Percentiles rank a stretch among this genome's conserved stretches.
Conservation (phyloP, 1,284 basidiomycete genomes). For the Ceratobasidium theobromae region DNA sequence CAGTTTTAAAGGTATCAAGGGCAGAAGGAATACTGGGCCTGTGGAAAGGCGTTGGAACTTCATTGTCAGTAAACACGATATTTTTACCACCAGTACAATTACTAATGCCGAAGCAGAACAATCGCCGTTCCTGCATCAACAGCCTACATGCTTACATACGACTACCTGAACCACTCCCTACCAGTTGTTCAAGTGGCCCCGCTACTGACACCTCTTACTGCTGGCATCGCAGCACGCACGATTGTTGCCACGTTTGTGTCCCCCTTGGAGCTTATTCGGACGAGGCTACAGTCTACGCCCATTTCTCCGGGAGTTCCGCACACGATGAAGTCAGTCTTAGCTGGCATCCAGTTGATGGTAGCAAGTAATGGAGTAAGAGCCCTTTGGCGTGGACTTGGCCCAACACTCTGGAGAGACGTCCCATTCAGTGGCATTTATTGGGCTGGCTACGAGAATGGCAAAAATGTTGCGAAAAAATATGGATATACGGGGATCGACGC, state of each 20-base stretch:
- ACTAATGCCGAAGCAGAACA: constrained; percentile 52
- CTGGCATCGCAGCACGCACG: constrained; percentile 82
- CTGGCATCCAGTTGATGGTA: constrained; percentile 63
- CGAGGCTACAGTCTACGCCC: constrained; percentile 88
- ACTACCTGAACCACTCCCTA: constrained; percentile 72
- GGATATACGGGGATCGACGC: constrained; percentile 67
- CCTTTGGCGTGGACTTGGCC: constrained; percentile 87
- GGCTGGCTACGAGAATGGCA: constrained; percentile 73
- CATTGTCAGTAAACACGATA: constrained; percentile 60
- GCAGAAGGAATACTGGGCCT: constrained; percentile 77
- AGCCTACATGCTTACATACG: constrained; percentile 95
- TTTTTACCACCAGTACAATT: not conserved
- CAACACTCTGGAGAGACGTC: constrained; percentile 95
- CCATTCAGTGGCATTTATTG: constrained; percentile 96
- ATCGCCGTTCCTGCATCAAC: constrained; percentile 94
- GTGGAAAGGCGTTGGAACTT: constrained; percentile 89
- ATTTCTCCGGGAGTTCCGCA: constrained; percentile 64
- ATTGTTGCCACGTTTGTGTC: constrained; percentile 80
- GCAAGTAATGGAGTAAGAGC: constrained; percentile 64
- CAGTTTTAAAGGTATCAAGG: constrained; percentile 71
- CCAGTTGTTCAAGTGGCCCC: constrained; percentile 43
- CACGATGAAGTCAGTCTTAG: constrained; percentile 68
- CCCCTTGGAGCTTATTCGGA: constrained; percentile 91
- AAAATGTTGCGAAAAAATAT: constrained; percentile 53
- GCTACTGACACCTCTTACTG: constrained; percentile 71